Percentiles rank a stretch among this genome's conserved stretches.
phyloP scores from a whole-genome alignment of 345 rosid species.

The Populus deltoides region DNA sequence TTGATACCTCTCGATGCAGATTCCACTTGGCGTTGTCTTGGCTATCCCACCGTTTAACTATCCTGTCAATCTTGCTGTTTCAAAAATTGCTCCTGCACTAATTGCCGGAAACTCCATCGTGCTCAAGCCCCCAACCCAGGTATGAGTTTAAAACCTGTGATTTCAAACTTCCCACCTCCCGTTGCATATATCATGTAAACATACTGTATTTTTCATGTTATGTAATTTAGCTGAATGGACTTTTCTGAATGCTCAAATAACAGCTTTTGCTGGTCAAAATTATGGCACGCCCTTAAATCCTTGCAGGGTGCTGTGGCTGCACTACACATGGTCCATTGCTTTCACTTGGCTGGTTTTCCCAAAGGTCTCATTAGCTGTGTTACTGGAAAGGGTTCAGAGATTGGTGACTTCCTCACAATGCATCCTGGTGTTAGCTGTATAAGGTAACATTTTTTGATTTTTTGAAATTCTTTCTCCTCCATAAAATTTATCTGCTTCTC shows the following conservation, averaged over 20 bases:
- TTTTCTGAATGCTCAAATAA: not conserved
- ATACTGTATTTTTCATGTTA: not conserved
- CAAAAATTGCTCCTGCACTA: conserved; percentile 86
- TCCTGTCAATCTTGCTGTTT: conserved; percentile 95
- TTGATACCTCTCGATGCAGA: conserved; percentile 32
- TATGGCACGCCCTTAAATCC: not conserved
- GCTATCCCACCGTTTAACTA: conserved; percentile 98
- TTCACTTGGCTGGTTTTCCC: conserved; percentile 96
- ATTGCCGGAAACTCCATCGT: conserved; percentile 93
- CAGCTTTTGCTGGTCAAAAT: not conserved
- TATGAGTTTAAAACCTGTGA: conserved; percentile 4
- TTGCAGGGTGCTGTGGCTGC: conserved; percentile 89
- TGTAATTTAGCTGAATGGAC: not conserved
- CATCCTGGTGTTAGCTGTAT: conserved; percentile 94
- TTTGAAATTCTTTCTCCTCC: not conserved
- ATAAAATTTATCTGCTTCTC: not conserved
- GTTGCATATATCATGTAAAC: not conserved
- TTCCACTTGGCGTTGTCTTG: conserved; percentile 85
- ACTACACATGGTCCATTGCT: conserved; percentile 95
- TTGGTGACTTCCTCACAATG: conserved; percentile 96
- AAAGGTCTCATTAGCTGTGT: conserved; percentile 83
- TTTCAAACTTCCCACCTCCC: not conserved
- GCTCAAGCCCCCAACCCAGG: conserved; percentile 99
- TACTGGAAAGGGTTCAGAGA: conserved; percentile 96
- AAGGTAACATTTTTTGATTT: conserved; percentile 44